Evolutionary conservation across 192 early-diverging fungal genomes (phyloP).

Genomic region (Coemansia sp.): DNA sequence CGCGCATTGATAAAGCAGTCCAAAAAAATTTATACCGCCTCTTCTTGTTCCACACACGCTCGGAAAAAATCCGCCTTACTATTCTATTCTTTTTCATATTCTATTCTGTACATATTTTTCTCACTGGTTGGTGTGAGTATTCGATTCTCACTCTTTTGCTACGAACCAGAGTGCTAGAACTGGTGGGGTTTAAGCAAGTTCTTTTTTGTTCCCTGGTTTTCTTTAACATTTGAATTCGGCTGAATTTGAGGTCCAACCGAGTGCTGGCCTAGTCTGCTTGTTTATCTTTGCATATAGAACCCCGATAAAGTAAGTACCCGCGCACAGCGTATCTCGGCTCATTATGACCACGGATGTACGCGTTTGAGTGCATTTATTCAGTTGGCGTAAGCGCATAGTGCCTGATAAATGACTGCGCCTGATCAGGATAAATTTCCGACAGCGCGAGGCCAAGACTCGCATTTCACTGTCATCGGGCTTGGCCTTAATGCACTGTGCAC

Average conservation of each 20-base stretch:
- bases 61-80: neutral
- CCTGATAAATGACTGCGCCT: slow-evolving; percentile 6
- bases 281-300: no score
- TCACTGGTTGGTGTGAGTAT: neutral
- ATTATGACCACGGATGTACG: no score
- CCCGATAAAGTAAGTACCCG: no score
- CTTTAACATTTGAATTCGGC: neutral
- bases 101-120: neutral
- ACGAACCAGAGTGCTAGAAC: neutral
- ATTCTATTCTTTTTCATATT: neutral
- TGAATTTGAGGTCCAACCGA: neutral
- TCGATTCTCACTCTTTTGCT: neutral
- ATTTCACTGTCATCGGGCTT: slow-evolving; percentile 6
- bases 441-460: neutral
- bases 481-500: slow-evolving; percentile 3
- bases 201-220: neutral
- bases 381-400: neutral
- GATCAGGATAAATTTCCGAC: slow-evolving; percentile 11
- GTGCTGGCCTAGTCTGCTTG: no score
- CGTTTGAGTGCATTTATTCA: no score
- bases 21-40: neutral
- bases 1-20: neutral
- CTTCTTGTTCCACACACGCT: neutral
- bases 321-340: no score
- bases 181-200: neutral